Evolutionary conservation across 768 basidiomycete genomes (phyloP).

Genomic region (Kwoniella shandongensis): DNA sequence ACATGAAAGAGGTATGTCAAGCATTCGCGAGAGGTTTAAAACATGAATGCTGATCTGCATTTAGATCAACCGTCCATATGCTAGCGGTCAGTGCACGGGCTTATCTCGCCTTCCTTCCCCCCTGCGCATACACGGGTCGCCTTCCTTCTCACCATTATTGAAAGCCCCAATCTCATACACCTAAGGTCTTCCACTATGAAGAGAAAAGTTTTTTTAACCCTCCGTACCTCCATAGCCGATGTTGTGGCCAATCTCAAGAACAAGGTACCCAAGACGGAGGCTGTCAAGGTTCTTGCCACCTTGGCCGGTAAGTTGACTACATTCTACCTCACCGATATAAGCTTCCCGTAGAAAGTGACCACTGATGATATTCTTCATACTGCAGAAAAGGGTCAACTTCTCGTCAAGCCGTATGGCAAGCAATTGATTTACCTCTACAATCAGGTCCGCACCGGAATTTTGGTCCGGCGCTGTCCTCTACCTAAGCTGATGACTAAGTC

Average conservation of each 20-base stretch:
- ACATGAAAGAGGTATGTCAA: constrained; percentile 60
- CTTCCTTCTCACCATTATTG: too few relatives aligned
- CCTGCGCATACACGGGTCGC: background rate
- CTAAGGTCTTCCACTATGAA: too few relatives aligned
- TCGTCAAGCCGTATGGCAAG: constrained; percentile 84
- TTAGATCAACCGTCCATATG: constrained; percentile 91
- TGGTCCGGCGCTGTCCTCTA: too few relatives aligned
- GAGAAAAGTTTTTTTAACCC: background rate
- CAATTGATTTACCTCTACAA: constrained; percentile 84
- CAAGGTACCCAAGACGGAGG: constrained; percentile 75
- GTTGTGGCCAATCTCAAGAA: constrained; percentile 88
- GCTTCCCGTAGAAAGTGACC: background rate
- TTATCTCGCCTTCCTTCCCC: background rate
- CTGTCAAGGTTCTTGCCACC: constrained; percentile 76
- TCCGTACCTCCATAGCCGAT: constrained; percentile 60
- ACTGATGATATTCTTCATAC: background rate
- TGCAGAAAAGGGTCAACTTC: constrained; percentile 72
- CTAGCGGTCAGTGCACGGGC: constrained; percentile 58
- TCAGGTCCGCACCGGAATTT: constrained; percentile 53
- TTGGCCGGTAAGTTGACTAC: constrained; percentile 63
- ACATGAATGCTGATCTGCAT: too few relatives aligned
- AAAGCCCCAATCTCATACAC: too few relatives aligned
- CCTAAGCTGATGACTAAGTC: background rate
- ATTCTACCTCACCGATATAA: too few relatives aligned
- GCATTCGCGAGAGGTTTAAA: too few relatives aligned